phyloP scores from a whole-genome alignment of 495 filamentous ascomycete genomes.

The Thermochaetoides thermophila region DNA sequence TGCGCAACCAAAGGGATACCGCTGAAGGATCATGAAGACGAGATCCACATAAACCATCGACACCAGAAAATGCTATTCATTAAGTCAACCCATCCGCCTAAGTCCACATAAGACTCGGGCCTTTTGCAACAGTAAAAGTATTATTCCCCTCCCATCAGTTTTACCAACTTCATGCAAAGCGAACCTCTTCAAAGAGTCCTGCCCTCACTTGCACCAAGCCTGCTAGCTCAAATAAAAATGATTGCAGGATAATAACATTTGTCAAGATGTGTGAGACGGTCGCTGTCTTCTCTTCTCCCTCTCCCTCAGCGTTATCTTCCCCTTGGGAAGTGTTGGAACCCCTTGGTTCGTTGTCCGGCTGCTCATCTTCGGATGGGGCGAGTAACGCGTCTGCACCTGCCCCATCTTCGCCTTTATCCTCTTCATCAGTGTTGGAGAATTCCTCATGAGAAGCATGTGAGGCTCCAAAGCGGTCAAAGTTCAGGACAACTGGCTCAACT shows the following conservation, averaged over 20 bases:
- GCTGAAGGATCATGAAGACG: no score
- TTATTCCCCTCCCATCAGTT: no score
- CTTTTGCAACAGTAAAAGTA: no score
- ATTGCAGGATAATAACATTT: slow-evolving; percentile 57
- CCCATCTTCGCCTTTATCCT: slow-evolving; percentile 11
- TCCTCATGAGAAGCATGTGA: no score
- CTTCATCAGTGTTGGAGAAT: slow-evolving; percentile 8
- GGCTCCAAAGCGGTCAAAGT: slow-evolving; percentile 20
- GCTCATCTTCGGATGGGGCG: slow-evolving; percentile 26
- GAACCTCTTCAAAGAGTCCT: slow-evolving; percentile 74
- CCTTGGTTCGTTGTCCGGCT: no score
- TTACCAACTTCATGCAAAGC: no score
- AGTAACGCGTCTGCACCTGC: slow-evolving; percentile 17
- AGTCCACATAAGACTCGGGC: no score
- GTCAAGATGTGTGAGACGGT: slow-evolving; percentile 82
- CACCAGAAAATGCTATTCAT: no score
- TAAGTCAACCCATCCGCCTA: no score
- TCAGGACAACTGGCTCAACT: slow-evolving; percentile 25
- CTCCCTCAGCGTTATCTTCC: slow-evolving; percentile 2
- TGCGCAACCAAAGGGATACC: no score
- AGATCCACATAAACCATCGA: no score
- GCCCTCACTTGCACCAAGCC: slow-evolving; percentile 77
- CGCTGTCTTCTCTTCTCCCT: slow-evolving; percentile 26
- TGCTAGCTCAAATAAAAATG: slow-evolving; percentile 80
- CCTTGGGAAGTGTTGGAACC: no score